Evolutionary conservation across 352 stramenopile species (phyloP), one percentile per base, ranked within the genome.

Genomic region (Globisporangium barbulae): DNA sequence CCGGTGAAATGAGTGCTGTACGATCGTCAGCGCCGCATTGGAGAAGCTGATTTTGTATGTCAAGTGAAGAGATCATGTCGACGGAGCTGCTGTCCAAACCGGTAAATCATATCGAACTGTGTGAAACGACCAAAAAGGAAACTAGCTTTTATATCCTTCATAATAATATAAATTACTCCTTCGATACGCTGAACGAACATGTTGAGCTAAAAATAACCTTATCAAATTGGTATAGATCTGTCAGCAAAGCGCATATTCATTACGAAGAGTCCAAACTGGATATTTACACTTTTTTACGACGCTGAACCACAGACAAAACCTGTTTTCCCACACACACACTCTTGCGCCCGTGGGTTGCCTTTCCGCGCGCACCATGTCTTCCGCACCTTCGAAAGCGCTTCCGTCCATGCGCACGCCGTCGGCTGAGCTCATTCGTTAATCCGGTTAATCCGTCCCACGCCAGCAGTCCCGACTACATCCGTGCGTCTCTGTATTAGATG

Each of bases 321-420:
- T 55, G 49, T 39, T 55, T 55, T 55, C 15, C 41, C 41, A 47
- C 41, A 53, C 12, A 31, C 41, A 47, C 17, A n/a, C 41, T n/a
- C 41, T 12, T 41, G 19, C 15, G 15, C 15, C 41, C 41, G 5
- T 47, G 41, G 4, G 15, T 47, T 47, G 41, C 41, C 13, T 47
- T 47, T 47, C 41, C 41, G 6, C 41, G 41, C 41, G 41, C 13
- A 19, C 22, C 15, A 31, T 31, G 47, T 53, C 12, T 53, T 22
- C 22, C 52, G 17, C 52, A n/a, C 30, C 28, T n/a, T 13, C 30
- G 17, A 28, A 41, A 41, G 35, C 35, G 9, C 35, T 41, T 12
- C 13, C 19, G 48, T 35, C 21, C 22, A 30, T 53, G 22, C 22
- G 48, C 9, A 52, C 19, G 13, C 41, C 44, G 22, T 5, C 13